Base-by-base conservation (phyloP, 2,329 filamentous ascomycete genomes). In the Apiospora hydei region DNA sequence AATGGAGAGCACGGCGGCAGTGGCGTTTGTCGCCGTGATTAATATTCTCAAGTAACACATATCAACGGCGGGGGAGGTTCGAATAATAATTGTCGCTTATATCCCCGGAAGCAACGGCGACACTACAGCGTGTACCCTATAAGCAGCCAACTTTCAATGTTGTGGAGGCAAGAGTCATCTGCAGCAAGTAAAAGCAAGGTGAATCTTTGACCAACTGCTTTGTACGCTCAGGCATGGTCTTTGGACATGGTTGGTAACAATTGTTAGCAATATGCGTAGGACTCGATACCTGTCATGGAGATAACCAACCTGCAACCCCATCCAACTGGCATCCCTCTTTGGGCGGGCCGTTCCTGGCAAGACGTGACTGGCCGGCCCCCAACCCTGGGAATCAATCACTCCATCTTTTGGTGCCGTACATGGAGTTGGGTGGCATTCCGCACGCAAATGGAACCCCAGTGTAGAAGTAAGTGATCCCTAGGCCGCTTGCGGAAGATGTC, bases 331-430 rank as follows among this genome's bases (percentile, higher is more conserved):
- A 38, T 18, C 26, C 51, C 53, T 21, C 18, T 14, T 61, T 38
- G 53, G 53, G 53, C 53, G 53, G 53, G 26, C 53, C 53, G 53
- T 38, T 34, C 53, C 30, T 61, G 53, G 26, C 5, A 61, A 38
- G 30, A 61, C 46, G 34, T 21, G 26, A n/a, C 57, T 41, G 34
- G 30, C 30, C 38, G 53, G 57, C 30, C 34, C 34, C 57, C 57
- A 64, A 64, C n/a, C n/a, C 18, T 16, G 57, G 57, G 18, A 61
- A 18, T 30, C 1, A 64, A 38, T 10, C 10, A 13, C 26, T 6
- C 34, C 57, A n/a, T 41, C 34, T 16, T 38, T 61, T 38, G 30
- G 16, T 38, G 8, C 18, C 53, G 53, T 38, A 61, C 16, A 10
- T 18, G 53, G 30, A 61, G 30, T 34, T 38, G 53, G 16, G 53